A percentile compares a stretch with the other conserved stretches of the same genome.
Conservation (phyloP, 2,329 filamentous ascomycete species). For the Alternaria panax region DNA sequence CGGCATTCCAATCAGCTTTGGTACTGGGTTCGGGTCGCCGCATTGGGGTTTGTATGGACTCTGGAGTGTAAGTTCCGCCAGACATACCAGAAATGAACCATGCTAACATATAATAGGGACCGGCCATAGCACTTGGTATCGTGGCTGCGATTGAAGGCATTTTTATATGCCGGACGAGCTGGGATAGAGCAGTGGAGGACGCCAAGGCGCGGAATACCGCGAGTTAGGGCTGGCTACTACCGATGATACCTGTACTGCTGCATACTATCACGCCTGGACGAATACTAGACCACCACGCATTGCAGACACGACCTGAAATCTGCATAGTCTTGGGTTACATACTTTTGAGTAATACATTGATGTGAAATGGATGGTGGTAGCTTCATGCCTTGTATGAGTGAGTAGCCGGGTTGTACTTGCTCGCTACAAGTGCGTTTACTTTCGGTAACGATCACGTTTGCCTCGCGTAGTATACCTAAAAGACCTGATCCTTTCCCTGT, state of each 20-base stretch:
- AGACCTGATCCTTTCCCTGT: not conserved
- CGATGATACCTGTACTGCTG: not conserved
- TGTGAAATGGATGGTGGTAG: not conserved
- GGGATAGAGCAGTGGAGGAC: conserved; percentile 67
- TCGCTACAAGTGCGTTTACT: not conserved
- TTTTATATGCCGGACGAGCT: conserved; percentile 64
- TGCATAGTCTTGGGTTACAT: not conserved
- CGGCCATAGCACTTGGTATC: conserved; percentile 69
- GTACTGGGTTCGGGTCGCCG: conserved; percentile 76
- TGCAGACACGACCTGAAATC: not conserved
- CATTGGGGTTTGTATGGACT: conserved; percentile 80
- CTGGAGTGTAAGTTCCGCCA: conserved; percentile 63
- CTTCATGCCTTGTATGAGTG: not conserved
- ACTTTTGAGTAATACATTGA: not conserved
- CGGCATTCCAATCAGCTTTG: conserved; percentile 83
- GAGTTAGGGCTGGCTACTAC: conserved; percentile 2
- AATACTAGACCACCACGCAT: not conserved
- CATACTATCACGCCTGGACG: not conserved
- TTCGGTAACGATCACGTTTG: not conserved
- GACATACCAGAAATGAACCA: not conserved
- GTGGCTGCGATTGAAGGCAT: conserved; percentile 64
- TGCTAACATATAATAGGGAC: conserved; percentile 45
- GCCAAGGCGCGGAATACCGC: conserved; percentile 63
- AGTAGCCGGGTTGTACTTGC: not conserved
- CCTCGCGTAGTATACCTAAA: not conserved